A percentile compares a stretch with the other conserved stretches of the same genome.
Conservation (phyloP, 2,329 filamentous ascomycete species). For the Periglandula ipomoeae region DNA sequence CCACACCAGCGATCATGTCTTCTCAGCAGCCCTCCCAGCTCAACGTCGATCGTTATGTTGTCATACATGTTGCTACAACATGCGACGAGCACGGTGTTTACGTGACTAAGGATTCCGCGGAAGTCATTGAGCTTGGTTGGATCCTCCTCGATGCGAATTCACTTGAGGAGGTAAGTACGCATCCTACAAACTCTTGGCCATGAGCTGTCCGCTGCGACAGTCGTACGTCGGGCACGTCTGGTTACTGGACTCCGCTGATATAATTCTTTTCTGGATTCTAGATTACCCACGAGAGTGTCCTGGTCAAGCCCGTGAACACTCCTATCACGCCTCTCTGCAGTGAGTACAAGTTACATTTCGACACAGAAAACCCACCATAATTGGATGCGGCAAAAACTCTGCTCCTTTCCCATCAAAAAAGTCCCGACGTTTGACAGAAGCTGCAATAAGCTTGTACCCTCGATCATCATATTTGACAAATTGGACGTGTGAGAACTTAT, state of each 20-base stretch:
- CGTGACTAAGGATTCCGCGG: conserved; percentile 97
- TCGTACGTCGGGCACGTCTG: neutral
- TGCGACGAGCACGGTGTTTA: conserved; percentile 99
- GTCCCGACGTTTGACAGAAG: too few relatives aligned
- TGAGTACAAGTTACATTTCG: conserved; percentile 48
- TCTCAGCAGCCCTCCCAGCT: conserved; percentile 42
- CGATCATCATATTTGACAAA: neutral
- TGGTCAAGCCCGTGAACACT: conserved; percentile 97
- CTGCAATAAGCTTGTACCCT: too few relatives aligned
- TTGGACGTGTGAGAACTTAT: neutral
- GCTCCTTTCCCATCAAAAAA: neutral
- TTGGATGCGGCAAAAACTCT: neutral
- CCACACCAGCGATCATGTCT: conserved; percentile 24
- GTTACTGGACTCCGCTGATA: conserved; percentile 11
- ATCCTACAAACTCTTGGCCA: conserved; percentile 5
- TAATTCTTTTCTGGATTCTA: conserved; percentile 26
- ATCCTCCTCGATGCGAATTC: conserved; percentile 87
- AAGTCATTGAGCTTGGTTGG: conserved; percentile 99
- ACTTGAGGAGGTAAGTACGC: conserved; percentile 72
- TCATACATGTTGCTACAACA: conserved; percentile 97
- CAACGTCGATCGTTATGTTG: conserved; percentile 89
- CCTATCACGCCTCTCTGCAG: conserved; percentile 98
- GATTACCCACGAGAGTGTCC: conserved; percentile 90
- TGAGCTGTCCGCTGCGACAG: conserved; percentile 4
- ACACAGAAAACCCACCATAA: conserved; percentile 11